Conservation (phyloP, 345 rosid species). For the Syzygium grande region DNA sequence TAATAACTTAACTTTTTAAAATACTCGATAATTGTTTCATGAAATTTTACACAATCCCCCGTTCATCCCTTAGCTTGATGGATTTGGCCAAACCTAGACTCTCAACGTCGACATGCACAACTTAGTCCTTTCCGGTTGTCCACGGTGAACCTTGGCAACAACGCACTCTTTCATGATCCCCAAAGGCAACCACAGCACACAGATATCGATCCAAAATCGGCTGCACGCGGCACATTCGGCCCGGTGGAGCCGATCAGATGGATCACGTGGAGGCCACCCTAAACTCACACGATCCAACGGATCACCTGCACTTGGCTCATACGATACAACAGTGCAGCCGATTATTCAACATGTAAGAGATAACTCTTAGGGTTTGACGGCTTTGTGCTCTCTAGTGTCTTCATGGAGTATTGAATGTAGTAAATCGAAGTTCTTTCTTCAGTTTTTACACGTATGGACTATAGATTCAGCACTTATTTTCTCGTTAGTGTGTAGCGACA, state of each 20-base stretch:
- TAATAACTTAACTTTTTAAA: neutral
- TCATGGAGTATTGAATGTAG: neutral
- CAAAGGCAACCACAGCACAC: neutral
- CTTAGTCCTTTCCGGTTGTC: neutral
- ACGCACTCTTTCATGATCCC: neutral
- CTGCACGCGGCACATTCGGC: neutral
- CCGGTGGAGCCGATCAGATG: neutral
- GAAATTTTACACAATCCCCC: neutral
- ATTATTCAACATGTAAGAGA: neutral
- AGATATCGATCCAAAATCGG: neutral
- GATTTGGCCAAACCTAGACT: neutral
- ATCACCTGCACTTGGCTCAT: neutral
- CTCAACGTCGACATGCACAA: neutral
- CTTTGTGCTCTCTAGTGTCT: neutral
- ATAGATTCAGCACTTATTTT: neutral
- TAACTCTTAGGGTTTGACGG: neutral
- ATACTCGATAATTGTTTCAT: neutral
- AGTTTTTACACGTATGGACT: neutral
- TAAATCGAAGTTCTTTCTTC: neutral
- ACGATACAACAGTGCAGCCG: neutral
- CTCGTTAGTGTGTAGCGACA: neutral
- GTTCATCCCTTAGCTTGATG: neutral
- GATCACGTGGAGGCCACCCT: neutral
- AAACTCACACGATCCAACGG: neutral
- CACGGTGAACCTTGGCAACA: neutral